Base-by-base conservation (phyloP, 1,284 basidiomycete genomes). In the Takashimella tepidaria region DNA sequence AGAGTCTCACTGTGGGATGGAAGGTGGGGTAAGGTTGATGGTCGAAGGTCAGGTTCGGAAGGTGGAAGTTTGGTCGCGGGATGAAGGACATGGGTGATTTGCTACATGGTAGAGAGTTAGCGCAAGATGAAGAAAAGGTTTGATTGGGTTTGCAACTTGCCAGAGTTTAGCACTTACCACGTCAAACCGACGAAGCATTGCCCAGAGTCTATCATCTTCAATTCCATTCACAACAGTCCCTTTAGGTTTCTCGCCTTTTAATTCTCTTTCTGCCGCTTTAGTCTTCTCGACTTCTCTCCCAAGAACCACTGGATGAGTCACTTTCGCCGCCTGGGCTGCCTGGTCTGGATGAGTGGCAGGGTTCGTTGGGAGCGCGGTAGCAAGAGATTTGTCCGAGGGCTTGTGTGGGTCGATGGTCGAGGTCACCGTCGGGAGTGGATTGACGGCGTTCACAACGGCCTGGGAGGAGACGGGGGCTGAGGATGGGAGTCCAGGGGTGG, bases 121-220 rank as follows among this genome's bases (percentile, higher is more conserved):
- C n/a, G n/a, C n/a, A n/a, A n/a, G n/a, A n/a, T n/a, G n/a, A n/a
- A n/a, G n/a, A n/a, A n/a, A n/a, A n/a, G n/a, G n/a, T n/a, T n/a
- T n/a, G n/a, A n/a, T n/a, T n/a, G n/a, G n/a, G n/a, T n/a, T n/a
- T n/a, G n/a, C n/a, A 13, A 27, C 22, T 22, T 16, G 6, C 11
- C 8, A 27, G 19, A 26, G 19, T 8, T 6, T 2, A n/a, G 16
- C 10, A 64, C 75, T 53, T 41, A 76, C 76, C 45, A 57, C 57
- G 55, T 78, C 73, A 54, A 79, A 78, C 5, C 70, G 46, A n/a
- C 77, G 59, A 11, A 76, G 56, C 63, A 77, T 66, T 0, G 72
- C 65, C 63, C 65, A 78, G 3, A 78, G 59, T 42, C 68, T 59
- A 55, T 76, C 75, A 61, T 79, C 76, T 58, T 77, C 76, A 11